These are phyloP conservation scores for Leishmania tarentolae DNA, from an alignment of 208 protist genomes.

Conservation along the genomic window DNA sequence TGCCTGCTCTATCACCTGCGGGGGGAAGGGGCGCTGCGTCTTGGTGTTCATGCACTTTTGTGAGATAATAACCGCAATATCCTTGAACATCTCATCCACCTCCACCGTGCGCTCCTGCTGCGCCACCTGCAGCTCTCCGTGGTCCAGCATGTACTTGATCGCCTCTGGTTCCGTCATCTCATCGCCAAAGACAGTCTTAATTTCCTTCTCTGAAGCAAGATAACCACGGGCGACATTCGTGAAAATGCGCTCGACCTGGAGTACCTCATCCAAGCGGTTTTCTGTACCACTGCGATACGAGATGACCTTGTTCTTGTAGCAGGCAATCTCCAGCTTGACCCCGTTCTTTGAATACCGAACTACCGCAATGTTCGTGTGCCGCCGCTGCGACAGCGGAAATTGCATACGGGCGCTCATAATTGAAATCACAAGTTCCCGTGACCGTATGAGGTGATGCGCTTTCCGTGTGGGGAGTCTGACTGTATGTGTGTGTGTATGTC, in stretches of 20 bases:
- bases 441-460: neutral
- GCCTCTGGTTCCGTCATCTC: slow-evolving; percentile 71
- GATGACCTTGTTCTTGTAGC: slow-evolving; percentile 94
- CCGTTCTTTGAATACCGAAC: slow-evolving; percentile 85
- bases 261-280: slow-evolving; percentile 86
- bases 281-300: slow-evolving; percentile 87
- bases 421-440: neutral
- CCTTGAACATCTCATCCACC: slow-evolving; percentile 94
- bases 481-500: slow-evolving; percentile 10
- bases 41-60: slow-evolving; percentile 96
- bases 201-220: slow-evolving; percentile 83
- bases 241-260: slow-evolving; percentile 92
- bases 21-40: slow-evolving; percentile 90
- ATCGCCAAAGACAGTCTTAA: slow-evolving; percentile 65
- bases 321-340: slow-evolving; percentile 87
- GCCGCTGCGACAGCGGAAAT: slow-evolving; percentile 84
- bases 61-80: slow-evolving; percentile 96
- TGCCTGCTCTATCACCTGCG: slow-evolving; percentile 94
- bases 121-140: slow-evolving; percentile 97
- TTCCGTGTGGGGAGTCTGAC: neutral
- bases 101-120: slow-evolving; percentile 95
- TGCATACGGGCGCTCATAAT: slow-evolving; percentile 88
- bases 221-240: slow-evolving; percentile 84
- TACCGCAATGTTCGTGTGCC: slow-evolving; percentile 90
- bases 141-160: slow-evolving; percentile 93